Evolutionary conservation across 768 basidiomycete species (phyloP).

Genomic region (Inosperma sp.): DNA sequence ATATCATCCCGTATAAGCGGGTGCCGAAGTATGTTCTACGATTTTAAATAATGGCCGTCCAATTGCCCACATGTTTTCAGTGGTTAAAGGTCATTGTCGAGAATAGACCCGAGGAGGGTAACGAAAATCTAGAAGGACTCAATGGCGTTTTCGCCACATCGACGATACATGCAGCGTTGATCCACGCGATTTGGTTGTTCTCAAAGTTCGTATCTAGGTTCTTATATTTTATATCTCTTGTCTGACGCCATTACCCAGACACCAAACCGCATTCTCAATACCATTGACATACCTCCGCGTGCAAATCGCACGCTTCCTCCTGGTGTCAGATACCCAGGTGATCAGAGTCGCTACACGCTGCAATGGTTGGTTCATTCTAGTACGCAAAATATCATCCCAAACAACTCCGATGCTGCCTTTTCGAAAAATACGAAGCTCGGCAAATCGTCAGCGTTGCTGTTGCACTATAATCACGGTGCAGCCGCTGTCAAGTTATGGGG

Average conservation of each 20-base stretch:
- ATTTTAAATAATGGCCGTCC: neutral
- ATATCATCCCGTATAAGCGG: neutral
- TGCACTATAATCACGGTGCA: constrained; percentile 1
- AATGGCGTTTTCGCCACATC: neutral
- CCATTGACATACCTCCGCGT: neutral
- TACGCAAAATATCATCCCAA: neutral
- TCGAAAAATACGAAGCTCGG: neutral
- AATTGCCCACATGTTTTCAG: neutral
- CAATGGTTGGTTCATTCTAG: neutral
- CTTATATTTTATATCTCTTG: neutral
- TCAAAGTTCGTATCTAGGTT: neutral
- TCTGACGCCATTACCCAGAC: neutral
- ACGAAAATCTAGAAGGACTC: neutral
- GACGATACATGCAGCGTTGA: neutral
- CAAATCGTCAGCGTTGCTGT: neutral
- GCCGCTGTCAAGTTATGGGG: constrained; percentile 1
- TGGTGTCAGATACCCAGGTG: neutral
- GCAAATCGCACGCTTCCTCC: neutral
- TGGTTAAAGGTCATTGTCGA: neutral
- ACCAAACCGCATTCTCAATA: neutral
- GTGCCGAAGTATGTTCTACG: neutral
- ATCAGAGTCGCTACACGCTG: neutral
- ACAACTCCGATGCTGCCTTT: neutral
- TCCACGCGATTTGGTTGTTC: neutral
- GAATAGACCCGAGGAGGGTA: neutral